Percentiles rank a stretch among this genome's conserved stretches.
These are phyloP conservation scores for Alternaria atra DNA, from an alignment of 2,329 filamentous ascomycete genomes.

Conservation along the genomic window DNA sequence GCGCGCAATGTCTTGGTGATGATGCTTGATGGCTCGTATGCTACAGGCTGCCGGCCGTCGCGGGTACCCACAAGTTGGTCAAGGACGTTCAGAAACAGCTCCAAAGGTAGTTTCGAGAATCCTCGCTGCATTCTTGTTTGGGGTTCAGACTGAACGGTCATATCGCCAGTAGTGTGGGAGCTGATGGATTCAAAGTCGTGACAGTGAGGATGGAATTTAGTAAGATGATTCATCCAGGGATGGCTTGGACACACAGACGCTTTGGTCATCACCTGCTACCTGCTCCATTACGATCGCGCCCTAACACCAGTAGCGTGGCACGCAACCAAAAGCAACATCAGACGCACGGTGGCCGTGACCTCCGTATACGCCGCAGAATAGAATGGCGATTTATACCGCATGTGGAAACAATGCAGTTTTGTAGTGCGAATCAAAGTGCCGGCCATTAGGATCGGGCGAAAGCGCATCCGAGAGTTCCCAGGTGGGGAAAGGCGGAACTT, in stretches of 20 bases:
- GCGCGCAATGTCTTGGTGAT: slow-evolving; percentile 37
- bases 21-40: slow-evolving; percentile 25
- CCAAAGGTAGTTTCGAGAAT: slow-evolving; percentile 26
- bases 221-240: not conserved
- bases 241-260: not conserved
- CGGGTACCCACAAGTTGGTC: slow-evolving; percentile 38
- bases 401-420: no score
- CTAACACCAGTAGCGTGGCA: not conserved
- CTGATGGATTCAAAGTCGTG: not conserved
- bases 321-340: not conserved
- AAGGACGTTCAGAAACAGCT: slow-evolving; percentile 38
- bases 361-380: not conserved
- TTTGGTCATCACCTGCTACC: not conserved
- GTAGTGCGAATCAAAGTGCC: not conserved
- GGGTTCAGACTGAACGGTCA: not conserved
- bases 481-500: not conserved
- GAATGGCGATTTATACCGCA: not conserved
- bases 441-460: not conserved
- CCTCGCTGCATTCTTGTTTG: not conserved
- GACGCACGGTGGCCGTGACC: not conserved
- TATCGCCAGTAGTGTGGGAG: not conserved
- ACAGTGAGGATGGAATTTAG: not conserved
- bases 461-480: not conserved
- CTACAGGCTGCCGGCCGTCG: slow-evolving; percentile 27
- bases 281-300: not conserved